A percentile compares a stretch with the other conserved stretches of the same genome.
These are phyloP conservation scores for Talaromyces trachyspermus DNA, from an alignment of 495 filamentous ascomycete species.

Conservation along the genomic window DNA sequence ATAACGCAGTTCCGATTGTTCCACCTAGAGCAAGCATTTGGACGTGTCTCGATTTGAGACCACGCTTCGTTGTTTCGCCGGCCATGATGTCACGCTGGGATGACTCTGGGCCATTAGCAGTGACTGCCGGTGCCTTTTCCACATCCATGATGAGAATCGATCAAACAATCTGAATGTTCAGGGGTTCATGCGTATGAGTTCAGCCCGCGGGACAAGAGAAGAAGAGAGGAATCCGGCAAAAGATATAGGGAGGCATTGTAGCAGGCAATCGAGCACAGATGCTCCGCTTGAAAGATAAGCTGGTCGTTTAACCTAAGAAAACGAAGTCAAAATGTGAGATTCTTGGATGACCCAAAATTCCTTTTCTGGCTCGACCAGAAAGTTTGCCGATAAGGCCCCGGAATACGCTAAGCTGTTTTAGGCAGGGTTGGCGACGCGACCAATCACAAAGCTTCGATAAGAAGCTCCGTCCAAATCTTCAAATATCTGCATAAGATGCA, in stretches of 20 bases:
- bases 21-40: slow-evolving; percentile 65
- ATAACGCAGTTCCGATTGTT: slow-evolving; percentile 69
- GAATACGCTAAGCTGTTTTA: neutral
- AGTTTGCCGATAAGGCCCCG: neutral
- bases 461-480: neutral
- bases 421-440: neutral
- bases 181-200: neutral
- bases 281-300: neutral
- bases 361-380: neutral
- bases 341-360: neutral
- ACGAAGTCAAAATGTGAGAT: too few relatives aligned
- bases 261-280: neutral
- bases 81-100: neutral
- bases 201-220: too few relatives aligned
- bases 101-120: neutral
- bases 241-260: neutral
- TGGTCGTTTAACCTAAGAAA: neutral
- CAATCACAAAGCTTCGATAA: neutral
- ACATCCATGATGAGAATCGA: neutral
- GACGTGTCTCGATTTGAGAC: slow-evolving; percentile 56
- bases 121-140: neutral
- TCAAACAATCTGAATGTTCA: neutral
- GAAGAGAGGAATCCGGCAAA: neutral
- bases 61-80: slow-evolving; percentile 46
- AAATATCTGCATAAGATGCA: neutral